Percentiles rank a stretch among this genome's conserved stretches.
phyloP scores from a whole-genome alignment of 2,329 filamentous ascomycete genomes.

The Ambrosiella beaveri region DNA sequence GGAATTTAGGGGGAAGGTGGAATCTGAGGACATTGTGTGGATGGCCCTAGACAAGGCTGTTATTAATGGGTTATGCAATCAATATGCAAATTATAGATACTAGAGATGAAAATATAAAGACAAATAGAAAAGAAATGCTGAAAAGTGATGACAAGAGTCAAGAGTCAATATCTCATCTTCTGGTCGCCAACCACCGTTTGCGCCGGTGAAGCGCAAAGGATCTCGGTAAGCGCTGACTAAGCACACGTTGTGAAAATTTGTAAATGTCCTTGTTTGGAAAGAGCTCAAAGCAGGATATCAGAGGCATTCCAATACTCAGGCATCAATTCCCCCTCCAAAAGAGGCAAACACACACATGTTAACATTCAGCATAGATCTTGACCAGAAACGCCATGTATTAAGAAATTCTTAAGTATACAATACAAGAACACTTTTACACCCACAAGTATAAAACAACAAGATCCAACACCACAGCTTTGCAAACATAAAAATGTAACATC shows the following conservation, averaged over 20 bases:
- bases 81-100: background rate
- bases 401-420: conserved; percentile 12
- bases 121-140: background rate
- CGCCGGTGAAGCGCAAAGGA: conserved; percentile 9
- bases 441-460: conserved; percentile 8
- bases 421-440: conserved; percentile 11
- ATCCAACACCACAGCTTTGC: background rate
- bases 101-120: background rate
- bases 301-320: background rate
- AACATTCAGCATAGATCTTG: background rate
- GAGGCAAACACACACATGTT: background rate
- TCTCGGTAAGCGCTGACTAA: conserved; percentile 7
- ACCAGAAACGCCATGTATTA: conserved; percentile 10
- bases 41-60: background rate
- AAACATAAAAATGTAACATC: conserved; percentile 5
- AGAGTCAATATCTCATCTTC: background rate
- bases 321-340: background rate
- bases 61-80: background rate
- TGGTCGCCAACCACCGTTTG: background rate
- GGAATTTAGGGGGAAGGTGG: background rate
- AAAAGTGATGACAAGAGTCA: background rate
- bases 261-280: background rate
- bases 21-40: background rate
- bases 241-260: conserved; percentile 1
- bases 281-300: background rate